These are phyloP conservation scores for Boletus barrowsii DNA, from an alignment of 768 basidiomycete species.

Conservation along the genomic window DNA sequence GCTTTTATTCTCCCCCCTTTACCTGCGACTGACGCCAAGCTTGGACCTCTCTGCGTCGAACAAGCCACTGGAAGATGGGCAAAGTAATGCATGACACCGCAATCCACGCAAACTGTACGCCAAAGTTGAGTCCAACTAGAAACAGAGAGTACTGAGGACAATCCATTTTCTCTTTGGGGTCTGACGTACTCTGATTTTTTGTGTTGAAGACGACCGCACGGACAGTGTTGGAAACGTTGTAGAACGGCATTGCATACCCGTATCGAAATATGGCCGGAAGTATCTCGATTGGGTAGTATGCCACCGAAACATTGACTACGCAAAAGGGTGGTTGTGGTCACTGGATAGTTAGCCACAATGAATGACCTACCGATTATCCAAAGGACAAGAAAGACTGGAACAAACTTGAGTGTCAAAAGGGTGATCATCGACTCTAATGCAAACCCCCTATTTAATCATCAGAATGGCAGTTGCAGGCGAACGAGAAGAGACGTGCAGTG, in stretches of 20 bases:
- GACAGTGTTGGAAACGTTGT: slow-evolving; percentile 60
- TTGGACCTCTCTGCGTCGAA: slow-evolving; percentile 27
- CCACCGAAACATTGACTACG: slow-evolving; percentile 57
- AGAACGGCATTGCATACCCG: slow-evolving; percentile 70
- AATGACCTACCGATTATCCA: slow-evolving; percentile 57
- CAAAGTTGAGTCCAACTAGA: slow-evolving; percentile 61
- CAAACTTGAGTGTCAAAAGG: slow-evolving; percentile 47
- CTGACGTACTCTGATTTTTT: slow-evolving; percentile 50
- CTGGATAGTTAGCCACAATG: background rate
- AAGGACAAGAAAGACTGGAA: slow-evolving; percentile 59
- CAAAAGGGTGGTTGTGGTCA: background rate
- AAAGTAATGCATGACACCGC: slow-evolving; percentile 53
- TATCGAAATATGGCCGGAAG: slow-evolving; percentile 60
- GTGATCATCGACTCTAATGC: slow-evolving; percentile 60
- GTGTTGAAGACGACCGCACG: slow-evolving; percentile 66
- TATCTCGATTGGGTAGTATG: slow-evolving; percentile 54
- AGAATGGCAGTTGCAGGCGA: background rate
- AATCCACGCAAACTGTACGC: slow-evolving; percentile 56
- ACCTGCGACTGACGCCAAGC: slow-evolving; percentile 18
- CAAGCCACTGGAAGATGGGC: slow-evolving; percentile 46
- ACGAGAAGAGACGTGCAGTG: slow-evolving; percentile 39
- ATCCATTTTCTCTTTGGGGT: background rate
- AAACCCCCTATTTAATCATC: slow-evolving; percentile 45
- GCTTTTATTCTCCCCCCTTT: background rate
- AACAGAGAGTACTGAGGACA: background rate